phyloP scores from a whole-genome alignment of 768 basidiomycete species.

The Lactifluus subvellereus region DNA sequence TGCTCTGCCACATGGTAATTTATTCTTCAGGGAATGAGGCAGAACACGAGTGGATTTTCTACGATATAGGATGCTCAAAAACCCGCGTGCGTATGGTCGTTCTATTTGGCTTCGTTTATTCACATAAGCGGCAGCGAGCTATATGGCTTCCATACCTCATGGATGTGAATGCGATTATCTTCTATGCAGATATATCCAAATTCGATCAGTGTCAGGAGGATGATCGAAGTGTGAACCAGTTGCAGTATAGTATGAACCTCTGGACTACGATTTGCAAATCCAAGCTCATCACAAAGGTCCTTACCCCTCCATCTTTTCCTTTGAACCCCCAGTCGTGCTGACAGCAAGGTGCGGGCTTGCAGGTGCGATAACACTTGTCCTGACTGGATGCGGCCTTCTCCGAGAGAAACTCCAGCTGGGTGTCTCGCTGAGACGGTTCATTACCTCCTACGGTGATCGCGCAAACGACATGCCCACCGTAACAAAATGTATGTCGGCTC shows the following conservation, averaged over 20 bases:
- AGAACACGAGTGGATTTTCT: slow-evolving; percentile 67
- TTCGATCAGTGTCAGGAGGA: slow-evolving; percentile 77
- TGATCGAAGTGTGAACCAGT: slow-evolving; percentile 59
- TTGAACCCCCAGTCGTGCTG: too few relatives aligned
- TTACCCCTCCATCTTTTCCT: background rate
- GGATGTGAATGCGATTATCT: slow-evolving; percentile 77
- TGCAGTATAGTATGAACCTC: background rate
- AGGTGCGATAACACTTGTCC: slow-evolving; percentile 33
- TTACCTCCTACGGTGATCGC: slow-evolving; percentile 62
- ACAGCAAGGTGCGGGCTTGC: background rate
- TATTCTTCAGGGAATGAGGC: background rate
- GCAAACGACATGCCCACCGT: slow-evolving; percentile 59
- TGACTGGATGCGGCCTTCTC: slow-evolving; percentile 55
- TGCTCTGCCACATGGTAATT: background rate
- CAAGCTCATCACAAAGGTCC: slow-evolving; percentile 1
- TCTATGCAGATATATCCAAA: slow-evolving; percentile 70
- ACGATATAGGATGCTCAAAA: slow-evolving; percentile 73
- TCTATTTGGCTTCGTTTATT: background rate
- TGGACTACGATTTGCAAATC: slow-evolving; percentile 10
- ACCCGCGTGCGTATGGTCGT: background rate
- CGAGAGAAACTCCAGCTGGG: slow-evolving; percentile 55
- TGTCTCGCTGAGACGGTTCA: slow-evolving; percentile 46
- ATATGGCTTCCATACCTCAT: slow-evolving; percentile 77
- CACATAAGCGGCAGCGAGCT: slow-evolving; percentile 10
- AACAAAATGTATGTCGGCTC: slow-evolving; percentile 49